These are phyloP conservation scores for Aspergillus kassunensis DNA, from an alignment of 495 filamentous ascomycete species.

Conservation along the genomic window DNA sequence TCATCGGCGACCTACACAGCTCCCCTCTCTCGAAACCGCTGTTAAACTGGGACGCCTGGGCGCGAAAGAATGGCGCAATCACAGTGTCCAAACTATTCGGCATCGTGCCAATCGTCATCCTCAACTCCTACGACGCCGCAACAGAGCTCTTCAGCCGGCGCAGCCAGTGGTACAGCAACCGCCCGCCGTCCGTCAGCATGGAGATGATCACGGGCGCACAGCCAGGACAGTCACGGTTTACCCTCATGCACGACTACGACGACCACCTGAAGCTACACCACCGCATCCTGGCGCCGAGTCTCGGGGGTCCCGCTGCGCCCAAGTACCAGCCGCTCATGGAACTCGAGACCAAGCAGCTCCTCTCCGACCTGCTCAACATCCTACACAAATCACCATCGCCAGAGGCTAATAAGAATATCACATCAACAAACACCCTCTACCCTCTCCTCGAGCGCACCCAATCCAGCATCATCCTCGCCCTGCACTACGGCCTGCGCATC, in stretches of 20 bases:
- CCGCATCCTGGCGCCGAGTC: constrained; percentile 26
- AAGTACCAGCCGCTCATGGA: constrained; percentile 27
- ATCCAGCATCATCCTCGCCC: constrained; percentile 27
- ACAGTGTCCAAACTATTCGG: constrained; percentile 25
- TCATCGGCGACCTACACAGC: constrained; percentile 28
- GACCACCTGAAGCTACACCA: constrained; percentile 29
- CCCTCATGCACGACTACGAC: constrained; percentile 31
- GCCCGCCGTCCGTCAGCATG: constrained; percentile 29
- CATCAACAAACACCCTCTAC: constrained; percentile 21
- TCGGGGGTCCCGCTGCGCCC: constrained; percentile 16
- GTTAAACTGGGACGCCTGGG: constrained; percentile 27
- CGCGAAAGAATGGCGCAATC: constrained; percentile 22
- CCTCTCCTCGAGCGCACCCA: constrained; percentile 26
- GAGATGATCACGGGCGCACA: constrained; percentile 28
- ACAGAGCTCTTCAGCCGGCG: constrained; percentile 30
- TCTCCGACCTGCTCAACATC: constrained; percentile 19
- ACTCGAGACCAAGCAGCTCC: constrained; percentile 26
- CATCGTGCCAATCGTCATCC: constrained; percentile 26
- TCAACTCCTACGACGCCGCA: constrained; percentile 28
- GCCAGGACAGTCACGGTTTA: constrained; percentile 24
- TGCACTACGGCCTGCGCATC: constrained; percentile 35
- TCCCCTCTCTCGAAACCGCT: constrained; percentile 26
- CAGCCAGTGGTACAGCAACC: constrained; percentile 34
- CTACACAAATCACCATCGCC: not conserved
- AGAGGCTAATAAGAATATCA: too few species aligned